Percentiles rank a stretch among this genome's conserved stretches.
Evolutionary conservation across 768 basidiomycete species (phyloP).

Genomic region (Tricholoma saponaceum): DNA sequence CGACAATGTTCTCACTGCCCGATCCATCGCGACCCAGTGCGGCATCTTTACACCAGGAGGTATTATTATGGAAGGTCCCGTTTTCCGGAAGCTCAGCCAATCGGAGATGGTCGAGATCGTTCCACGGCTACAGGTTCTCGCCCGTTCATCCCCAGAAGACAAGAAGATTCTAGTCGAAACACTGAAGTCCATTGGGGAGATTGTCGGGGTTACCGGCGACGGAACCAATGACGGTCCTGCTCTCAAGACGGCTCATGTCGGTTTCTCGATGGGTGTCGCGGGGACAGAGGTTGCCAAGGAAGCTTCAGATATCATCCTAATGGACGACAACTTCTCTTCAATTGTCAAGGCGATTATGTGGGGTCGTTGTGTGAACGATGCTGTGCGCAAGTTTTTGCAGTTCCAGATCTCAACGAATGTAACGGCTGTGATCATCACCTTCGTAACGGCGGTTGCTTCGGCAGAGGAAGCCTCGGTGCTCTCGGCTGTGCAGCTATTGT

Average conservation of each 20-base stretch:
- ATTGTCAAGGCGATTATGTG: conserved; percentile 98
- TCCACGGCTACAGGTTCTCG: conserved; percentile 92
- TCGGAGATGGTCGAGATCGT: conserved; percentile 76
- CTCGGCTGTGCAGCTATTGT: conserved; percentile 92
- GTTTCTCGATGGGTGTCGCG: conserved; percentile 95
- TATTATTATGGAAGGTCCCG: conserved; percentile 96
- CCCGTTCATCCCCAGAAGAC: conserved; percentile 95
- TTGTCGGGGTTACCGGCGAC: conserved; percentile 95
- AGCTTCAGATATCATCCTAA: conserved; percentile 97
- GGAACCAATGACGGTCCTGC: conserved; percentile 98
- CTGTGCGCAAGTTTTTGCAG: conserved; percentile 96
- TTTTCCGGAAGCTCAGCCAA: conserved; percentile 76
- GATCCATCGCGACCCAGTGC: conserved; percentile 96
- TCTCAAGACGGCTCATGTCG: conserved; percentile 92
- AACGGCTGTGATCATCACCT: conserved; percentile 92
- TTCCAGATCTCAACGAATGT: conserved; percentile 95
- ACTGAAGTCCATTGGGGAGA: conserved; percentile 80
- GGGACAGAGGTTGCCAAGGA: conserved; percentile 99
- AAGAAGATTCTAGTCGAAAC: conserved; percentile 92
- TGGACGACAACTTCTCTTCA: conserved; percentile 96
- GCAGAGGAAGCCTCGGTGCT: conserved; percentile 75
- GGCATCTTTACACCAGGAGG: conserved; percentile 94
- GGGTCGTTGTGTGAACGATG: conserved; percentile 98
- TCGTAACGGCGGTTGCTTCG: conserved; percentile 85
- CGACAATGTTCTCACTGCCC: conserved; percentile 91